Conservation (phyloP, 495 filamentous ascomycete species). For the Chaetomium tenue region DNA sequence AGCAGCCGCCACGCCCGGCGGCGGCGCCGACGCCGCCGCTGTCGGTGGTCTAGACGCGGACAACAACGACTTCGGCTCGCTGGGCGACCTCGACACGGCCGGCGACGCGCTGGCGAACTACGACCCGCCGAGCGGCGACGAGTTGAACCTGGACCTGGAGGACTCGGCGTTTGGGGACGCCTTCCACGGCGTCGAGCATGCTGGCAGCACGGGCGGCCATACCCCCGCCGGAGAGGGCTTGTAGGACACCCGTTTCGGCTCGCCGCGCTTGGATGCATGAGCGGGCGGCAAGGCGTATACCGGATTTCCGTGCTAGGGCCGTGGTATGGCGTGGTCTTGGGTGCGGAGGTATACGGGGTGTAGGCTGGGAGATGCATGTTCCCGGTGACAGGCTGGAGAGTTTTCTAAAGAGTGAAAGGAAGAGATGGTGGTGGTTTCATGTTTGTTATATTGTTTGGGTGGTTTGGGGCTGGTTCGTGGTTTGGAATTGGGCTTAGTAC, state of each 20-base stretch:
- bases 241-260: not conserved
- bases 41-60: constrained; percentile 39
- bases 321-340: too few relatives aligned
- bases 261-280: too few relatives aligned
- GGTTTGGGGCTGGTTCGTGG: not conserved
- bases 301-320: too few relatives aligned
- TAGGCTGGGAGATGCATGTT: too few relatives aligned
- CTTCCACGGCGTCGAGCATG: constrained; percentile 50
- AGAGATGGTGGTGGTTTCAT: not conserved
- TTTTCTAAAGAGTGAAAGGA: too few relatives aligned
- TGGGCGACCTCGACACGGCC: constrained; percentile 53
- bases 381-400: too few relatives aligned
- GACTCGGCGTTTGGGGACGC: constrained; percentile 58
- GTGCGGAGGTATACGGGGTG: too few relatives aligned
- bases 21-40: too few relatives aligned
- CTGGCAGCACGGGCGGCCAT: constrained; percentile 8
- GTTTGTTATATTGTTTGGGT: not conserved
- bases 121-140: constrained; percentile 37
- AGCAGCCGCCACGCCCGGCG: constrained; percentile 39
- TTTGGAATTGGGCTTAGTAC: not conserved
- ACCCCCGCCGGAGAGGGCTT: constrained; percentile 23
- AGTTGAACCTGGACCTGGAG: constrained; percentile 51
- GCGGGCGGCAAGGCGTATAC: too few relatives aligned
- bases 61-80: constrained; percentile 52
- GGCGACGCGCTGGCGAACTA: constrained; percentile 50